Base-by-base conservation (phyloP, 1,284 basidiomycete species). In the Sanguinoderma infundibulare region DNA sequence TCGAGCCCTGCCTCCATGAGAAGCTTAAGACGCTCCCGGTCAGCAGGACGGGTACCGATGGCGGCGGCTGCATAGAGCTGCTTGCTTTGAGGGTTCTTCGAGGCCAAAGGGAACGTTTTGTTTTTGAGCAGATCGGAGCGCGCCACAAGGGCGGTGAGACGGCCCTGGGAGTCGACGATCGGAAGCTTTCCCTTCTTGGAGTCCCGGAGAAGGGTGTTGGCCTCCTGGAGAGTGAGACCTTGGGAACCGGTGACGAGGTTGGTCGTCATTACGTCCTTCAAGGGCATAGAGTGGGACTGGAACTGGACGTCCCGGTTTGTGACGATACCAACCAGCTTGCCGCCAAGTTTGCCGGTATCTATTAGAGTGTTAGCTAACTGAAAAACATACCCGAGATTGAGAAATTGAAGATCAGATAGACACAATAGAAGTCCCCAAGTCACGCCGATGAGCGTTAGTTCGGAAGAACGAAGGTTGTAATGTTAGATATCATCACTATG, bases 111-210 rank as follows among this genome's bases (percentile, higher is more conserved):
- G 79, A 92, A 99, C 66, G 94, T 96, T 75, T 98, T 95, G 80
- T 98, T 98, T 80, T 99, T 99, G 74, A 99, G 87, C 63, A 99
- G 83, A 78, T 99, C 97, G 40, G 96, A 98, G 61, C 97, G 95
- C 5, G 96, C 94, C 60, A 98, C 89, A 63, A 98, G 91, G 26
- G 95, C 92, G 53, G 90, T 85, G 50, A 98, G 89, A 66, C 87
- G 81, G 60, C 93, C 93, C 54, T 86, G 71, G 7, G 78, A 70
- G 77, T 98, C 90, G 69, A 98, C 82, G 72, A 98, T 92, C 55
- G 95, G 97, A 1, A 99, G 87, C 78, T 99, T 99, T 65, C 97
- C 97, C 83, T 98, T 98, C 77, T 99, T 99, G 51, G 93, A 97
- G 75, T 95, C 91, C 53, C 97, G 95, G 36, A 99, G 87, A 72